Evolutionary conservation across 108 stramenopile species (phyloP).

Genomic region (Stephanodiscus minutulus): DNA sequence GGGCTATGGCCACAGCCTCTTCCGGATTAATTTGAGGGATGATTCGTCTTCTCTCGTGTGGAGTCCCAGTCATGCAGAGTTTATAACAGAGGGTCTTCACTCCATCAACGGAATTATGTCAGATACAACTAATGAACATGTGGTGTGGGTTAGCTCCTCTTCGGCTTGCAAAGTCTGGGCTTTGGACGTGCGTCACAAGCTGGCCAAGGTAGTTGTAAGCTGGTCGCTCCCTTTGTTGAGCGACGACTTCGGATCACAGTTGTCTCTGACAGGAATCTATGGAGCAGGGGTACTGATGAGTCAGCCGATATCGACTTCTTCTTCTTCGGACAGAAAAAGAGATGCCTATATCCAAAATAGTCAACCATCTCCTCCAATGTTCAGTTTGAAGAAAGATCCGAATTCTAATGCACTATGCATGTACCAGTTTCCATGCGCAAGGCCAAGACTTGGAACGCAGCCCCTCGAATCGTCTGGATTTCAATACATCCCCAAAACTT

Average conservation of each 20-base stretch:
- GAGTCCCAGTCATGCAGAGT: constrained; percentile 81
- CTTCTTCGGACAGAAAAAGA: background rate
- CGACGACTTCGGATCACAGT: constrained; percentile 33
- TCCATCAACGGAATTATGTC: constrained; percentile 62
- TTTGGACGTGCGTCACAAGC: constrained; percentile 69
- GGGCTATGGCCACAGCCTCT: constrained; percentile 64
- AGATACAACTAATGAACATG: constrained; percentile 48
- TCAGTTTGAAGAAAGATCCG: constrained; percentile 55
- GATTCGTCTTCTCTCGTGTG: constrained; percentile 62
- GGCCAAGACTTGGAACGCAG: constrained; percentile 60
- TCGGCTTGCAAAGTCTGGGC: constrained; percentile 78
- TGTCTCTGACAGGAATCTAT: constrained; percentile 29
- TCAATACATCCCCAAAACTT: constrained; percentile 28
- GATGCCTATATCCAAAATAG: background rate
- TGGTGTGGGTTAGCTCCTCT: constrained; percentile 62
- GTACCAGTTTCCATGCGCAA: constrained; percentile 55
- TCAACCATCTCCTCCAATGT: constrained; percentile 32
- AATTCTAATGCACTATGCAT: constrained; percentile 51
- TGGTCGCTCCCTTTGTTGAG: constrained; percentile 65
- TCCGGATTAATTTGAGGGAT: constrained; percentile 69
- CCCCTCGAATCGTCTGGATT: constrained; percentile 61
- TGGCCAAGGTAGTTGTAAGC: constrained; percentile 43
- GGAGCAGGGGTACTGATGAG: constrained; percentile 36
- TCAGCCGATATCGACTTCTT: constrained; percentile 11
- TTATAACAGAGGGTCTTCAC: constrained; percentile 66